Base-by-base conservation (phyloP, 2,329 filamentous ascomycete species). In the Chrysosporium keratinophilum region DNA sequence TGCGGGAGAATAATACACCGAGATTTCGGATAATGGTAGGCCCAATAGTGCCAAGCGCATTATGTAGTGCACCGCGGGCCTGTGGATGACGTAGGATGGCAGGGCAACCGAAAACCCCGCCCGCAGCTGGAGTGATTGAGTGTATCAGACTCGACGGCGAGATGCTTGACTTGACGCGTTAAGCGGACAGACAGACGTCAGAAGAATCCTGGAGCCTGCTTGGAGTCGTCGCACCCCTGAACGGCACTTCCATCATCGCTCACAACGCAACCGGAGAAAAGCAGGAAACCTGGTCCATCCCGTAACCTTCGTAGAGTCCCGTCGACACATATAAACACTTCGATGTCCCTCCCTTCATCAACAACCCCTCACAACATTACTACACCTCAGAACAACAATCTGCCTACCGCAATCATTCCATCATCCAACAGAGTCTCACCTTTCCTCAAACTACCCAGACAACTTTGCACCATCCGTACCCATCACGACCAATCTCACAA, bases 401-500 rank as follows among this genome's bases (percentile, higher is more conserved):
- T 5, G 37, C 7, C 9, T 14, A 14, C 14, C 40, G 35, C 37
- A 48, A 44, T 9, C 34, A 54, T 54, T 43, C 37, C 39, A 17
- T 37, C 37, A 48, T 3, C 19, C 14, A 48, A 43, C 23, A 48
- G 42, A 28, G 23, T 17, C 23, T 49, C 51, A 12, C 40, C 51
- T 5, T 42, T 48, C 37, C 51, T 49, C 34, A 52, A 52, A 40
- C 41, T 46, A 1, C 43, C 51, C 14, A 20, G 44, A 35, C 44
- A 44, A 2, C 44, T 48, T 1, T 46, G 31, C 33, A 52, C 42
- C 7, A 28, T 41, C 10, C 50, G 42, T 10, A 35, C 23, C 23
- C 40, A 47, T 42, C 51, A 54, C 50, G 31, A 40, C 17, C 44
- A 54, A 20, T 23, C 20, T 35, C 33, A 12, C 51, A 53, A 41